A percentile compares a stretch with the other conserved stretches of the same genome.
Conservation (phyloP, 1,139 yeast species). For the Arxiozyma telluris region DNA sequence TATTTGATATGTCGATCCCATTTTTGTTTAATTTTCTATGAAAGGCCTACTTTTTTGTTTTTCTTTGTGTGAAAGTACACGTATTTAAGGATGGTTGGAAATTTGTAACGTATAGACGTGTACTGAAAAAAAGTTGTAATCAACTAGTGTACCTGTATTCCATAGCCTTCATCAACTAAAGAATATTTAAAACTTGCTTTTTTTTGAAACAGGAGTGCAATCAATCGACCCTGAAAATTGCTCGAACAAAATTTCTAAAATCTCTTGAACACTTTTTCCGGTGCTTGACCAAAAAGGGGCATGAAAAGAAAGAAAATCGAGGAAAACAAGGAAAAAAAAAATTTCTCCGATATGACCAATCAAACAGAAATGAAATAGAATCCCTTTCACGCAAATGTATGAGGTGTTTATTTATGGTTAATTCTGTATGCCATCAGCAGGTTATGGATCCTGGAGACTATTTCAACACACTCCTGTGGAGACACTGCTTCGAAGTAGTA, state of each 20-base stretch:
- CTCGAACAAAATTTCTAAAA: background rate
- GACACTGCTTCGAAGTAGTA: slow-evolving; percentile 78
- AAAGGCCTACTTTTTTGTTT: background rate
- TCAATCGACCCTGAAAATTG: background rate
- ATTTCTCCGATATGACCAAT: background rate
- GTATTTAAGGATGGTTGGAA: background rate
- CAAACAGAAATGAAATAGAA: background rate
- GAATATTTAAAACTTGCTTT: background rate
- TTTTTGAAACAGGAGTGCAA: no score
- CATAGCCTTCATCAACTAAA: no score
- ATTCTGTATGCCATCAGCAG: slow-evolving; percentile 44
- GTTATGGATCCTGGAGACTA: slow-evolving; percentile 56
- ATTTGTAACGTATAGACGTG: no score
- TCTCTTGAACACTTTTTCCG: background rate
- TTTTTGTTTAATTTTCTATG: slow-evolving; percentile 23
- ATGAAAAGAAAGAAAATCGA: background rate
- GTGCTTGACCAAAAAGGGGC: background rate
- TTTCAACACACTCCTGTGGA: slow-evolving; percentile 58
- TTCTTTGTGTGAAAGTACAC: background rate
- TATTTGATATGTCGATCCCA: slow-evolving; percentile 77
- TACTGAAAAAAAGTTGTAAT: no score
- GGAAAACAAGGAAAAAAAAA: background rate
- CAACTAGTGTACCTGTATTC: background rate
- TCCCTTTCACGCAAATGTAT: background rate
- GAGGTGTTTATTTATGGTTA: slow-evolving; percentile 43